Percentiles rank a stretch among this genome's conserved stretches.
These are phyloP conservation scores for Daldinia sp. DNA, from an alignment of 2,329 filamentous ascomycete species.

Conservation along the genomic window DNA sequence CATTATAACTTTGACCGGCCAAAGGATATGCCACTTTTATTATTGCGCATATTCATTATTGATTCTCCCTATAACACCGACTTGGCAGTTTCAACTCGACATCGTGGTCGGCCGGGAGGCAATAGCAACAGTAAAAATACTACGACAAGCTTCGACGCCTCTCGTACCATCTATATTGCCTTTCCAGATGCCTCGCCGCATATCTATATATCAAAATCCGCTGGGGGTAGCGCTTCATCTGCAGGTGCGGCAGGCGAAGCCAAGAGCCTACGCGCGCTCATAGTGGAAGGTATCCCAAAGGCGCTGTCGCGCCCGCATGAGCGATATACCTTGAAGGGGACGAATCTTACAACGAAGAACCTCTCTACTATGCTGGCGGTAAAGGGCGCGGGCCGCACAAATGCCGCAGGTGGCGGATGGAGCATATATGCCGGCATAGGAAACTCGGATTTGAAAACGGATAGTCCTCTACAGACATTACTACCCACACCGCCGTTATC, in stretches of 20 bases:
- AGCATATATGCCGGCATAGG: slow-evolving; percentile 68
- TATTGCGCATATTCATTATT: slow-evolving; percentile 81
- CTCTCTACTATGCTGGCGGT: slow-evolving; percentile 73
- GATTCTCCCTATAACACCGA: slow-evolving; percentile 81
- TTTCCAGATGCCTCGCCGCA: slow-evolving; percentile 83
- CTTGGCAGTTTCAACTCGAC: slow-evolving; percentile 52
- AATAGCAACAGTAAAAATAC: slow-evolving; percentile 38
- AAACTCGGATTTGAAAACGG: slow-evolving; percentile 56
- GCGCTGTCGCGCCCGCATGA: slow-evolving; percentile 79
- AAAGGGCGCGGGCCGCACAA: slow-evolving; percentile 73
- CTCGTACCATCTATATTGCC: slow-evolving; percentile 78
- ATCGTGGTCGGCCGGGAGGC: slow-evolving; percentile 31
- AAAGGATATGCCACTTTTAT: slow-evolving; percentile 70
- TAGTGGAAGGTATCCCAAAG: slow-evolving; percentile 82
- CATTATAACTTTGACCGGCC: slow-evolving; percentile 84
- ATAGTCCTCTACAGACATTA: slow-evolving; percentile 63
- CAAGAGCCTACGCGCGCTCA: slow-evolving; percentile 72
- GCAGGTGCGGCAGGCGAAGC: slow-evolving; percentile 59
- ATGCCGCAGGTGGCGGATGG: slow-evolving; percentile 80
- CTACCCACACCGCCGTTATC: slow-evolving; percentile 59
- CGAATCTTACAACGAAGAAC: slow-evolving; percentile 75
- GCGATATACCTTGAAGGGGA: slow-evolving; percentile 73
- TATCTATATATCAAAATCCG: slow-evolving; percentile 69
- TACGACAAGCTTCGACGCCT: slow-evolving; percentile 64
- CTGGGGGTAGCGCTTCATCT: slow-evolving; percentile 38